These are phyloP conservation scores for Saccharomycopsis sp. DNA, from an alignment of 805 yeast genomes.

Conservation along the genomic window DNA sequence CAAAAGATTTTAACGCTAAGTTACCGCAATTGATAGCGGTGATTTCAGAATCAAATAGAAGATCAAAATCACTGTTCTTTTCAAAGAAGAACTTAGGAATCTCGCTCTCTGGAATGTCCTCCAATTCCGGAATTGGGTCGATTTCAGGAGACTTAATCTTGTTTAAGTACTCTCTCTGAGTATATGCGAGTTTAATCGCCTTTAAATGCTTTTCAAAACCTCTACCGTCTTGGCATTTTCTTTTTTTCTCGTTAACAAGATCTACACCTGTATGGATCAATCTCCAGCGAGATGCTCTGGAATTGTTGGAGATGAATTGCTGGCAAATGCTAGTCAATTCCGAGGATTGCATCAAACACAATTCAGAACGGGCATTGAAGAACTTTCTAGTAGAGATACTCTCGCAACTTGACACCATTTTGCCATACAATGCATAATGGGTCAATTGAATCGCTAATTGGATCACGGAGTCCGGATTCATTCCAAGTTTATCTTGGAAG, in stretches of 20 bases:
- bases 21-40: conserved; percentile 82
- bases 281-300: conserved; percentile 41
- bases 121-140: conserved; percentile 27
- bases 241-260: conserved; percentile 9
- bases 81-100: conserved; percentile 43
- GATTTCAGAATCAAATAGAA: conserved; percentile 35
- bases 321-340: conserved; percentile 47
- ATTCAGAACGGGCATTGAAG: conserved; percentile 62
- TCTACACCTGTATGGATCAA: conserved; percentile 26
- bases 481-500: conserved; percentile 69
- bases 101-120: conserved; percentile 20
- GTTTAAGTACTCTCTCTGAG: conserved; percentile 42
- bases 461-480: conserved; percentile 83
- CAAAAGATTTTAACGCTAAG: conserved; percentile 79
- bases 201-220: conserved; percentile 72
- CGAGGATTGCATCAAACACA: conserved; percentile 59
- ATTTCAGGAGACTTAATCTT: conserved; percentile 35
- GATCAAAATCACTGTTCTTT: conserved; percentile 28
- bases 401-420: conserved; percentile 81
- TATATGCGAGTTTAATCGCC: conserved; percentile 52
- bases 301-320: conserved; percentile 51
- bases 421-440: conserved; percentile 85
- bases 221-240: conserved; percentile 34
- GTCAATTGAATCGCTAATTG: conserved; percentile 89
- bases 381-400: conserved; percentile 77